A percentile compares a stretch with the other conserved stretches of the same genome.
These are phyloP conservation scores for Pelargonium fulgidum DNA, from an alignment of 441 rosid genomes.

Conservation along the genomic window DNA sequence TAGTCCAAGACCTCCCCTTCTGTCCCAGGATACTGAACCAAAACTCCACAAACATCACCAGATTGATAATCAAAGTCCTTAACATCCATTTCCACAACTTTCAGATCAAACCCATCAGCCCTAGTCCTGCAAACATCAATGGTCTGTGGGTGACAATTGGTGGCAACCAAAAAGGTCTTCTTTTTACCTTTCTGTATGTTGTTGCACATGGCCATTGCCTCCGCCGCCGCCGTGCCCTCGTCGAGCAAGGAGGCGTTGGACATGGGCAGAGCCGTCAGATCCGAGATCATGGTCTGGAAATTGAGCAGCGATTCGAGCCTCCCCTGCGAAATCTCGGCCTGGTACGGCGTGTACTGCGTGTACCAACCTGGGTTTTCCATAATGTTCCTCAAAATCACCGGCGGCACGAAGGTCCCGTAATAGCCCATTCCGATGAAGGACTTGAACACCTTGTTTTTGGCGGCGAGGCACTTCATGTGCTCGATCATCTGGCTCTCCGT, in stretches of 20 bases:
- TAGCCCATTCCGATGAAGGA: conserved; percentile 95
- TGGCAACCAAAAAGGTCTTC: conserved; percentile 80
- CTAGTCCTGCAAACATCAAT: conserved; percentile 88
- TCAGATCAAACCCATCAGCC: conserved; percentile 81
- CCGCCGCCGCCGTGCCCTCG: conserved; percentile 96
- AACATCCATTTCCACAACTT: conserved; percentile 59
- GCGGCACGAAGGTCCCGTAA: conserved; percentile 72
- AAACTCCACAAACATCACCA: conserved; percentile 91
- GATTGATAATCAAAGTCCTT: conserved; percentile 64
- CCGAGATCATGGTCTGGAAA: conserved; percentile 77
- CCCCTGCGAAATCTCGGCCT: conserved; percentile 95
- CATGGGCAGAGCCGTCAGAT: conserved; percentile 90
- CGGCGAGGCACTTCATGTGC: conserved; percentile 68
- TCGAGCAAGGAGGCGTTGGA: conserved; percentile 88
- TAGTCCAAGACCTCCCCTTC: conserved; percentile 90
- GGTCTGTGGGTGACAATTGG: conserved; percentile 85
- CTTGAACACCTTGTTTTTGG: conserved; percentile 73
- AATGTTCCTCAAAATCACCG: conserved; percentile 85
- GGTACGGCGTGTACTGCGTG: conserved; percentile 92
- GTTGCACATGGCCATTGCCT: conserved; percentile 99
- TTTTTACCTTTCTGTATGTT: conserved; percentile 78
- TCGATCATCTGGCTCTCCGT: conserved; percentile 83
- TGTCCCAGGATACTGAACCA: conserved; percentile 94
- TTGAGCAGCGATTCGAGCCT: conserved; percentile 84
- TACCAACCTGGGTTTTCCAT: conserved; percentile 99